Conservation (phyloP, 148 eudicot genomes). For the Fagopyrum esculentum region DNA sequence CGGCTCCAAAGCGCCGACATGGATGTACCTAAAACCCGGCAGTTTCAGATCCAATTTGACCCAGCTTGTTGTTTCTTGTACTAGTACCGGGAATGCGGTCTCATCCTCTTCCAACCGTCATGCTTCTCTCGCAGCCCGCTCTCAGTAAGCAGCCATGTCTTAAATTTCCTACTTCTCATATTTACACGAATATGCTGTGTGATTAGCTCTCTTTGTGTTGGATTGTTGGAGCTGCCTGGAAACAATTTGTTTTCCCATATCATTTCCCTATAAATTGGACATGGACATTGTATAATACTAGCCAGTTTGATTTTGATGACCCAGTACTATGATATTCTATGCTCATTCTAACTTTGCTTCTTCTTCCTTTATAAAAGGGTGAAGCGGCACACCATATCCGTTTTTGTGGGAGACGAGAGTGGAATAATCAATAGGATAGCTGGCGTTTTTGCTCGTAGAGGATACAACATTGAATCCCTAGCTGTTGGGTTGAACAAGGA, state of each 20-base stretch:
- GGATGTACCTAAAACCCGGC: constrained; percentile 16
- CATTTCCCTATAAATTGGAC: background rate
- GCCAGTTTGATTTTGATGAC: background rate
- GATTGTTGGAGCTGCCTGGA: background rate
- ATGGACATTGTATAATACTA: background rate
- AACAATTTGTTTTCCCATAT: background rate
- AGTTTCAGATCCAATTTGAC: constrained; percentile 14
- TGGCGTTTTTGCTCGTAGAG: constrained; percentile 89
- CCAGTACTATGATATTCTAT: no score
- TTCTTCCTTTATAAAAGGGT: constrained; percentile 30
- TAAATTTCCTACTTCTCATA: background rate
- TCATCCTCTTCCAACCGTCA: constrained; percentile 20
- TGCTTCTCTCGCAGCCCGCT: constrained; percentile 12
- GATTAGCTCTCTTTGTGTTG: background rate
- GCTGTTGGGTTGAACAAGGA: constrained; percentile 94
- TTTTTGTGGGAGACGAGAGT: constrained; percentile 94
- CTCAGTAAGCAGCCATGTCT: constrained; percentile 19
- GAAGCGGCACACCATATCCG: constrained; percentile 76
- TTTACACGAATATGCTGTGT: background rate
- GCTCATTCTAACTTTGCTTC: no score
- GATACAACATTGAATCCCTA: constrained; percentile 93
- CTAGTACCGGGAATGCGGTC: constrained; percentile 19
- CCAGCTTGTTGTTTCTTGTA: constrained; percentile 3
- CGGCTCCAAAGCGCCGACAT: constrained; percentile 18
- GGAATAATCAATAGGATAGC: constrained; percentile 93